These are phyloP conservation scores for Leccinum imitatum DNA, from an alignment of 768 basidiomycete genomes.

Conservation along the genomic window DNA sequence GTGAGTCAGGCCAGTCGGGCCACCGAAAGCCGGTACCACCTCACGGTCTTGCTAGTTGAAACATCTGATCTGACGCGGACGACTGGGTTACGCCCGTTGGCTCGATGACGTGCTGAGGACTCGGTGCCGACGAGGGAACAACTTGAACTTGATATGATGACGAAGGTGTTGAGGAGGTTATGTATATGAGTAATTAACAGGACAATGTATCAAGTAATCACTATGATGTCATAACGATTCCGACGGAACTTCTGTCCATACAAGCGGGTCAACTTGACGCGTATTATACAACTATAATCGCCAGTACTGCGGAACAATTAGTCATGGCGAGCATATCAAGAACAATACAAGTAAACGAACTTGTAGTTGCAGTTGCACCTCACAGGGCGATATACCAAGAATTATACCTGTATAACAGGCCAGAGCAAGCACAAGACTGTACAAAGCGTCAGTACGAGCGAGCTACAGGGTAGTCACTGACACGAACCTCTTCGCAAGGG, in stretches of 20 bases:
- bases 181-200: neutral
- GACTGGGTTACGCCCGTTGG: neutral
- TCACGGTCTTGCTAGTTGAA: neutral
- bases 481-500: conserved; percentile 14
- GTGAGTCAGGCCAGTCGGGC: conserved; percentile 4
- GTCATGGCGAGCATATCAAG: neutral
- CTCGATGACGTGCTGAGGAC: neutral
- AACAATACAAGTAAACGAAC: neutral
- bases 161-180: neutral
- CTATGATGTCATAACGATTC: neutral
- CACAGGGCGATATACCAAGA: neutral
- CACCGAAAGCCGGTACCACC: neutral
- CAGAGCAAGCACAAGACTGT: conserved; percentile 8
- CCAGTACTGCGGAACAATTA: conserved; percentile 1
- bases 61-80: neutral
- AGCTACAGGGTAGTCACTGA: neutral
- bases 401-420: neutral
- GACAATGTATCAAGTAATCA: neutral
- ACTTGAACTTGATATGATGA: neutral
- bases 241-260: neutral
- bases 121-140: neutral
- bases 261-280: neutral
- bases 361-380: neutral
- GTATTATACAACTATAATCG: neutral
- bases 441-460: neutral